phyloP scores from a whole-genome alignment of 1,284 basidiomycete species.

The Microbotryomycetes sp. region DNA sequence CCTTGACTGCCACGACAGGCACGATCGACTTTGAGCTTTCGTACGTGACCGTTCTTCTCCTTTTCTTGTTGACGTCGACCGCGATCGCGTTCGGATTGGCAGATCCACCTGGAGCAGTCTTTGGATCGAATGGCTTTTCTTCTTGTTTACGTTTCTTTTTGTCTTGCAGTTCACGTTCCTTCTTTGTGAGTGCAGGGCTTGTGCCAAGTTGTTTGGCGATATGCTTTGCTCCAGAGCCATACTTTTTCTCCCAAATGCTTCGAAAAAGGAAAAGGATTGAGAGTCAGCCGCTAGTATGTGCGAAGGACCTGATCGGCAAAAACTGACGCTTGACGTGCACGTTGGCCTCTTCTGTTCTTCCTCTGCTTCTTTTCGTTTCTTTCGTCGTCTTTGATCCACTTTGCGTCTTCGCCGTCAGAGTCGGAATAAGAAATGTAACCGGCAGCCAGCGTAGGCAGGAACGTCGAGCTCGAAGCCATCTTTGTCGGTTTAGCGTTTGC shows the following conservation, averaged over 20 bases:
- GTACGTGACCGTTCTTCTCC: slow-evolving; percentile 2
- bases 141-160: not conserved
- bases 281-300: not conserved
- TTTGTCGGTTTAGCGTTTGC: not conserved
- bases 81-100: slow-evolving; percentile 19
- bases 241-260: slow-evolving; percentile 98
- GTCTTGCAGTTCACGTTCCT: not conserved
- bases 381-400: slow-evolving; percentile 52
- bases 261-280: not conserved
- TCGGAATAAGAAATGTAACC: slow-evolving; percentile 69
- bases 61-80: not conserved
- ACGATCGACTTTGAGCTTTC: not conserved
- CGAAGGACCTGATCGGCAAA: not conserved
- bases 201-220: slow-evolving; percentile 51
- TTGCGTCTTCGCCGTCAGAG: slow-evolving; percentile 67
- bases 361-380: slow-evolving; percentile 44
- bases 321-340: slow-evolving; percentile 81
- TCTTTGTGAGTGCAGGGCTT: not conserved
- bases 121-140: slow-evolving; percentile 4
- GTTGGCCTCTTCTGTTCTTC: slow-evolving; percentile 86
- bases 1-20: not conserved
- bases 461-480: slow-evolving; percentile 51
- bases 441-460: slow-evolving; percentile 77
- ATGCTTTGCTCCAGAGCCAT: slow-evolving; percentile 82
- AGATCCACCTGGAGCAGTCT: slow-evolving; percentile 5